Evolutionary conservation across 768 basidiomycete genomes (phyloP), one percentile per base, ranked within the genome.

Genomic region (Leccinellum albellum): DNA sequence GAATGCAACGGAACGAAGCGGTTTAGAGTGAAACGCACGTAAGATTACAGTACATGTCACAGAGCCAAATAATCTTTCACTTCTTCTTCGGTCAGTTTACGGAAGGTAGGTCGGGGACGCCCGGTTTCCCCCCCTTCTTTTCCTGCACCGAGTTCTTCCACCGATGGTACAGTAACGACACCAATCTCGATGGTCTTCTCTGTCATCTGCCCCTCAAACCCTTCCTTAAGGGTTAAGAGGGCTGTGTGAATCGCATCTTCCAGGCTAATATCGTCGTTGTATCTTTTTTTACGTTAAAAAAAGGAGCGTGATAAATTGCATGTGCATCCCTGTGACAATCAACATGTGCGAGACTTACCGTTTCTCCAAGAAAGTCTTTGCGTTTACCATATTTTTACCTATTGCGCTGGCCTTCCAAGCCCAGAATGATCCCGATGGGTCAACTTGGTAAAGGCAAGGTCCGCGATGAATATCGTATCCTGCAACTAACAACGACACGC

Each of bases 321-420:
- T 62, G 58, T 51, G 51, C 33, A 52, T 54, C 28, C 55, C 50
- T 57, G 47, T 64, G 62, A 55, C 61, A 57, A 61, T 53, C 66
- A 65, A 59, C 63, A 62, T 62, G 66, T 59, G 49, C 55, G 59
- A 62, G 52, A 75, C 86, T 67, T 64, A 94, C 93, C 97, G 86
- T 76, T 99, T 99, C 76, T 99, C 97, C 63, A 99, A 75, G 76
- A 99, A 99, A 8, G 97, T 99, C 76, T 99, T 99, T 33, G 95
- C 97, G 66, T 99, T 99, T 47, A 94, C 86, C 94, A 98, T 98
- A 75, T 98, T 98, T 79, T 99, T 99, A 40, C 97, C 97, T 65
- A 98, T 99, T 12, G 97, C 97, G 70, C 94, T 96, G 8, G 97
- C 97, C 72, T 99, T 99, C 97, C 97, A 99, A 29, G 97, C 96